These are phyloP conservation scores for Salix arbutifolia DNA, from an alignment of 345 rosid species.

Conservation along the genomic window DNA sequence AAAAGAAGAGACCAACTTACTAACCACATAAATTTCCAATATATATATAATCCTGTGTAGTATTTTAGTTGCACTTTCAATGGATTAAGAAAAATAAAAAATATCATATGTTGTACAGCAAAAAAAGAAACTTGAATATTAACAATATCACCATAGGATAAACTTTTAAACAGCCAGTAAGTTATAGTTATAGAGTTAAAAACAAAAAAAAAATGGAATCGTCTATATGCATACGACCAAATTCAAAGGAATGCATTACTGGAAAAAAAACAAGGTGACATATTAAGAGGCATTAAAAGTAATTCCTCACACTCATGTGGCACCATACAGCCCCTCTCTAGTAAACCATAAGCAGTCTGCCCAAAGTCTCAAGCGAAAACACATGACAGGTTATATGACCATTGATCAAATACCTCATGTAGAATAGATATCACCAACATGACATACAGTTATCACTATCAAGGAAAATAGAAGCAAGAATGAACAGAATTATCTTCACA, in stretches of 20 bases:
- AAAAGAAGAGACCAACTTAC: neutral
- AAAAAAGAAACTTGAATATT: neutral
- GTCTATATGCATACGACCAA: neutral
- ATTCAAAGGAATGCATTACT: neutral
- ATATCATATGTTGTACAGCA: neutral
- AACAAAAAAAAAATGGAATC: neutral
- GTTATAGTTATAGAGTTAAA: neutral
- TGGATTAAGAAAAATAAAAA: neutral
- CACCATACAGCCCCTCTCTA: neutral
- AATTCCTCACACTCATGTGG: neutral
- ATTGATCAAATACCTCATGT: constrained; percentile 60
- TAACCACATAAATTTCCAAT: neutral
- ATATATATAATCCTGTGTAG: neutral
- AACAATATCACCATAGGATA: neutral
- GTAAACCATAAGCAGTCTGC: neutral
- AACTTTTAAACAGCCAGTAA: neutral
- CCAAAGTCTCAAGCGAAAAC: neutral
- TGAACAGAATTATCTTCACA: neutral
- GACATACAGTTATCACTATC: neutral
- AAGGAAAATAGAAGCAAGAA: neutral
- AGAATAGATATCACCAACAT: constrained; percentile 62
- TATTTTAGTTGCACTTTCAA: neutral
- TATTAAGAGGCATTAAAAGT: neutral
- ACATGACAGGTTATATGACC: neutral
- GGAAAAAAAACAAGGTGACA: no score